Base-by-base conservation (phyloP, 73 alveolate species). In the Paramecium tetraurelia region DNA sequence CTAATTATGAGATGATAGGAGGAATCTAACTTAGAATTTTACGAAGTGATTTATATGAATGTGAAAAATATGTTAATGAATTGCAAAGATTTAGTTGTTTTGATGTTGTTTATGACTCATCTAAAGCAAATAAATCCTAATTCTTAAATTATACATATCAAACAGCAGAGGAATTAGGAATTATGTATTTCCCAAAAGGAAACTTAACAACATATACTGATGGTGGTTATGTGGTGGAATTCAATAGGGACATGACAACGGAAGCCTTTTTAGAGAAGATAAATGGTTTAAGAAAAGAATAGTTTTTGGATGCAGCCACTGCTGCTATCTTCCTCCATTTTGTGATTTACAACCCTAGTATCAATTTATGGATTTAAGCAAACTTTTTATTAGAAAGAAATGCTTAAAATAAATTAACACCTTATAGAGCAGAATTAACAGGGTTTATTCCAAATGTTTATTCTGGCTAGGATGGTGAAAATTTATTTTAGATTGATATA, bases 361-460 rank as follows among this genome's bases (percentile, higher is more conserved):
- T 48, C 2, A 48, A 48, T 80, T 22, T 40, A 31, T 80, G 90
- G 90, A 43, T 80, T 4, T 31, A 43, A 14, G 38, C 48, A 0
- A 80, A 80, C 12, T 80, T 80, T 80, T 11, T 80, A 16, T 46
- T 80, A 44, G 90, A 80, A 48, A n/a, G 90, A 48, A 80, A 80
- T 80, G 29, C 46, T 3, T 21, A 20, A 43, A 48, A 80, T 80
- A 27, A 43, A 24, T 27, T 48, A 11, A 80, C 48, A 12, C 75
- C 90, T 40, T 48, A 80, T 24, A 43, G 18, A 80, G 76, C 75
- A 14, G 57, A 44, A 44, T 80, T 80, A 80, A 43, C 27, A 31
- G 90, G 46, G 20, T 80, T 80, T 80, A 22, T 41, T 3, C 90
- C 90, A 20, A 80, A 80, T 48, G 2, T 80, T 20, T 80, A 80